Percentiles rank a stretch among this genome's conserved stretches.
phyloP scores from a whole-genome alignment of 1,284 basidiomycete genomes.

The Fomitopsis schrenkii region DNA sequence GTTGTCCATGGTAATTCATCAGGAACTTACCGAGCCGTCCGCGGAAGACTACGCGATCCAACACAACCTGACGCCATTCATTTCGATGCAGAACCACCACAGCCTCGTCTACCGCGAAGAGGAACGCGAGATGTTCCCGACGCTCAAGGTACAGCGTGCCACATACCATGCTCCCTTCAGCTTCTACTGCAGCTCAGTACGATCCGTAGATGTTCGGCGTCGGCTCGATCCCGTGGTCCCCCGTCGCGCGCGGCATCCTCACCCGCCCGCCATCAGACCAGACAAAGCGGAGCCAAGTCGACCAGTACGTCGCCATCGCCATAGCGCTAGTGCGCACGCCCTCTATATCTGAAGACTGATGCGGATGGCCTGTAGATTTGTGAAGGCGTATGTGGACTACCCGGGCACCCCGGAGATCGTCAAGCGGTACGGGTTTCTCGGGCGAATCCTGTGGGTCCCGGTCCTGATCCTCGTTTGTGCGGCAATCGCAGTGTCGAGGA shows the following conservation, averaged over 20 bases:
- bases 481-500: constrained; percentile 31
- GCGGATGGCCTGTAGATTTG: background rate
- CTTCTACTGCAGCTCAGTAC: too few relatives aligned
- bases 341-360: too few relatives aligned
- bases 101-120: constrained; percentile 46
- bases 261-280: constrained; percentile 27
- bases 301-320: constrained; percentile 5
- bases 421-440: constrained; percentile 8
- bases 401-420: constrained; percentile 11
- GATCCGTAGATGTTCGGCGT: constrained; percentile 28
- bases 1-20: background rate
- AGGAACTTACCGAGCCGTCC: background rate
- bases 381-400: constrained; percentile 15
- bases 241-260: constrained; percentile 35
- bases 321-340: background rate
- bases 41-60: constrained; percentile 26
- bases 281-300: constrained; percentile 22
- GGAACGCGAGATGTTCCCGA: constrained; percentile 50
- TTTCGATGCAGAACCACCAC: constrained; percentile 52
- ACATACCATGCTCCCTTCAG: background rate
- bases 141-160: constrained; percentile 20
- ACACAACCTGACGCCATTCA: constrained; percentile 45
- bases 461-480: too few relatives aligned
- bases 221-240: constrained; percentile 41
- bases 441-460: background rate